A percentile compares a stretch with the other conserved stretches of the same genome.
These are phyloP conservation scores for Populus tremula DNA, from an alignment of 345 rosid genomes.

Conservation along the genomic window DNA sequence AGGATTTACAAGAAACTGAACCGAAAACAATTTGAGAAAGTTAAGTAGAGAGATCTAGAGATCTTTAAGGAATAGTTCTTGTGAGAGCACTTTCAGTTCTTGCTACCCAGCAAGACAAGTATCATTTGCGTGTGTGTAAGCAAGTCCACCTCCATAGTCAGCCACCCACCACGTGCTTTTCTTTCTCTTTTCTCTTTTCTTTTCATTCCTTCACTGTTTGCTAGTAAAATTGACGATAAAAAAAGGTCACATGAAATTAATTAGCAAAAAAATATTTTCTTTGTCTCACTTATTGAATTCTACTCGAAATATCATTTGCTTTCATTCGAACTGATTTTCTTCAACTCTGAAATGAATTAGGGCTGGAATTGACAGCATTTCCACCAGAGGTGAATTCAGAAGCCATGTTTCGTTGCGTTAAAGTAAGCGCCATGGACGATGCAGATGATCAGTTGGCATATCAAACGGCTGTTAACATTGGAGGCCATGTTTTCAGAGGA, in stretches of 20 bases:
- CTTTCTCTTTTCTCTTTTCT: background rate
- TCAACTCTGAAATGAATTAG: conserved; percentile 26
- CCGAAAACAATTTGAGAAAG: background rate
- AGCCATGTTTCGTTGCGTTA: conserved; percentile 59
- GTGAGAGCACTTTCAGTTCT: background rate
- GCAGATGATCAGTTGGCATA: conserved; percentile 59
- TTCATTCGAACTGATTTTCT: background rate
- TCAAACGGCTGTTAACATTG: conserved; percentile 69
- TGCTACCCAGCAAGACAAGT: conserved; percentile 1
- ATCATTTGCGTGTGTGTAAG: conserved; percentile 32
- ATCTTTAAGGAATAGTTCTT: conserved; percentile 14
- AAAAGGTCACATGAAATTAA: background rate
- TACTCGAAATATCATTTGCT: background rate
- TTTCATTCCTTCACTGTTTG: conserved; percentile 22
- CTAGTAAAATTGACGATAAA: conserved; percentile 22
- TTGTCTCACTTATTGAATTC: background rate
- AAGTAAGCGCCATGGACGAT: conserved; percentile 56
- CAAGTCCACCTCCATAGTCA: conserved; percentile 19
- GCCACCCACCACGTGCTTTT: conserved; percentile 20
- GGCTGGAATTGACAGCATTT: conserved; percentile 53
- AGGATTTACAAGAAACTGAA: conserved; percentile 11
- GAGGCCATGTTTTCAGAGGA: conserved; percentile 72
- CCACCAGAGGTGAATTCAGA: conserved; percentile 58
- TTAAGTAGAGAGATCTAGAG: background rate
- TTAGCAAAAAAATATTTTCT: background rate